phyloP scores from a whole-genome alignment of 2,329 filamentous ascomycete genomes.

The Aspergillus intermedius region DNA sequence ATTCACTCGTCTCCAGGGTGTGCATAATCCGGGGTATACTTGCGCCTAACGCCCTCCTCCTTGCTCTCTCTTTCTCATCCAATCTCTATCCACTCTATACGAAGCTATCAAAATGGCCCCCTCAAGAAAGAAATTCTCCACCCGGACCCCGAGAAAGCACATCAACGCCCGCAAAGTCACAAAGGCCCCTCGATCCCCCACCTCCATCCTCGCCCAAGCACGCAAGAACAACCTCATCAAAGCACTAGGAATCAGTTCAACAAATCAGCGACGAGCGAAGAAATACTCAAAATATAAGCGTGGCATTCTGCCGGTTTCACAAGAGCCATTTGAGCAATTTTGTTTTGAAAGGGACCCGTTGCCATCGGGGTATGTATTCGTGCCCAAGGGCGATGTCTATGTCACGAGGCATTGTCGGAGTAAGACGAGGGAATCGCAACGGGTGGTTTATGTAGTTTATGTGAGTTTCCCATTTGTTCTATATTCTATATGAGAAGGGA shows the following conservation, averaged over 20 bases:
- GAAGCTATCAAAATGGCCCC: no score
- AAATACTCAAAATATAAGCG: slow-evolving; percentile 9
- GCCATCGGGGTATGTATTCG: slow-evolving; percentile 32
- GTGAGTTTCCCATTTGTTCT: slow-evolving; percentile 17
- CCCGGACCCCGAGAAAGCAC: slow-evolving; percentile 1
- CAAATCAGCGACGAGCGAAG: slow-evolving; percentile 3
- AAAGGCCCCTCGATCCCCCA: slow-evolving; percentile 9
- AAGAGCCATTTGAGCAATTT: slow-evolving; percentile 28
- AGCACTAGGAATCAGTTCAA: neutral
- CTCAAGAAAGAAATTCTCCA: no score
- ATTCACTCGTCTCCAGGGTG: no score
- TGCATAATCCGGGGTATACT: no score
- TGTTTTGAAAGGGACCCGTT: slow-evolving; percentile 22
- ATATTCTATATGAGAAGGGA: neutral
- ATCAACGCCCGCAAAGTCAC: slow-evolving; percentile 6
- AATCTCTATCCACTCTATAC: no score
- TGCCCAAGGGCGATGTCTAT: slow-evolving; percentile 38
- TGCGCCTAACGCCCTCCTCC: no score
- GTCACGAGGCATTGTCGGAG: slow-evolving; percentile 37
- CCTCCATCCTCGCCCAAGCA: slow-evolving; percentile 8
- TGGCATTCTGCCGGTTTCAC: slow-evolving; percentile 13
- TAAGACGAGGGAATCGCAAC: slow-evolving; percentile 26
- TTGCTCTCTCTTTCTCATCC: no score
- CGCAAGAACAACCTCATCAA: slow-evolving; percentile 7
- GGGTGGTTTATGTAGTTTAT: slow-evolving; percentile 32